These are phyloP conservation scores for barley (Hordeum vulgare) DNA, from an alignment of 176 grass and related monocot genomes.

Conservation along the genomic window DNA sequence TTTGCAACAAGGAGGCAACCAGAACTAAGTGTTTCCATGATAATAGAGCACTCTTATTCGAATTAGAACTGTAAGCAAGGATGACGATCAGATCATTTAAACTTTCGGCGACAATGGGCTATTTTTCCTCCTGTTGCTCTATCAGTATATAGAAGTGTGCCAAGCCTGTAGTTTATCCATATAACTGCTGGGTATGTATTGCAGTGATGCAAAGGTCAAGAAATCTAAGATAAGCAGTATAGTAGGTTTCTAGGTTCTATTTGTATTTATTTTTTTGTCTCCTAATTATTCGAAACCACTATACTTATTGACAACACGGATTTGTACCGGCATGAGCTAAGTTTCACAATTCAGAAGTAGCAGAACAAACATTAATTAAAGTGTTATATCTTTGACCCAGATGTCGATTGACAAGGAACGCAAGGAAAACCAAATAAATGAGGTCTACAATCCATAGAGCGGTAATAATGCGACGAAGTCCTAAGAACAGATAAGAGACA, in stretches of 20 bases:
- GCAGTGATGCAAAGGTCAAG: slow-evolving; percentile 1
- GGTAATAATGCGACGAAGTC: not conserved
- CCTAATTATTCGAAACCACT: not conserved
- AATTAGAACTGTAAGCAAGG: slow-evolving; percentile 7
- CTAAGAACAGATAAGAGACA: not conserved
- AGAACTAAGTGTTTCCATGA: slow-evolving; percentile 19
- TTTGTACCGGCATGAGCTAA: not conserved
- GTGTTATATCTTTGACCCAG: not conserved
- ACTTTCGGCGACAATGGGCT: not conserved
- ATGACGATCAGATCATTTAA: not conserved
- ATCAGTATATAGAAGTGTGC: not conserved
- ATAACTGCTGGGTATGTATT: slow-evolving; percentile 17
- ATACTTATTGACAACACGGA: not conserved
- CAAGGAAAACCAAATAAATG: not conserved
- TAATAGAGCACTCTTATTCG: not conserved
- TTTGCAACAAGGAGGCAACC: slow-evolving; percentile 66
- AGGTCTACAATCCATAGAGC: not conserved
- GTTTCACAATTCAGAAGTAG: not conserved
- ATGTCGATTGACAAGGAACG: not conserved
- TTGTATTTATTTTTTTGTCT: not conserved
- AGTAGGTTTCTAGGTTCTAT: slow-evolving; percentile 18
- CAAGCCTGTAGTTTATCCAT: slow-evolving; percentile 14
- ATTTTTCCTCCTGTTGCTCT: slow-evolving; percentile 21
- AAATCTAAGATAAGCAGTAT: slow-evolving; percentile 18
- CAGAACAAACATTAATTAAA: not conserved